Evolutionary conservation across 371 early-diverging fungal species (phyloP).

Genomic region (Mortierella sp.): DNA sequence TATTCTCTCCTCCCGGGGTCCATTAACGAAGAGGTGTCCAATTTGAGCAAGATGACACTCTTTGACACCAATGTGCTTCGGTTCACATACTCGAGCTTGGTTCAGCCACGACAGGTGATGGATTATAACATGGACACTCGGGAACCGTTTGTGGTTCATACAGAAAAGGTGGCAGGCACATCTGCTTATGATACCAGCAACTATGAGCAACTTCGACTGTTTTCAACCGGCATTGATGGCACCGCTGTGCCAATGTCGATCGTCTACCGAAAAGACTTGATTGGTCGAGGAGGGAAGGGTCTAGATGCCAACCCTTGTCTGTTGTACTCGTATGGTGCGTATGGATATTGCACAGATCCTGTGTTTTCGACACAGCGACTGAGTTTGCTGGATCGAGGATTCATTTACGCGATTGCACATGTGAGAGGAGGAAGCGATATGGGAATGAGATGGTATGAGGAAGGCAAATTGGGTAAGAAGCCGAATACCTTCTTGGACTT

Average conservation of each 20-base stretch:
- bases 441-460: slow-evolving; percentile 70
- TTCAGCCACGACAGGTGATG: slow-evolving; percentile 66
- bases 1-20: slow-evolving; percentile 57
- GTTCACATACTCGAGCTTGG: slow-evolving; percentile 65
- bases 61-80: slow-evolving; percentile 53
- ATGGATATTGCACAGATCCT: slow-evolving; percentile 64
- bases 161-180: slow-evolving; percentile 57
- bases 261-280: slow-evolving; percentile 61
- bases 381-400: slow-evolving; percentile 67
- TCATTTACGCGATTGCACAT: slow-evolving; percentile 73
- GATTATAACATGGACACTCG: slow-evolving; percentile 66
- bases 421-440: slow-evolving; percentile 71
- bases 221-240: slow-evolving; percentile 64
- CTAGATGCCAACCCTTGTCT: slow-evolving; percentile 60
- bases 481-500: slow-evolving; percentile 71
- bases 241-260: slow-evolving; percentile 67
- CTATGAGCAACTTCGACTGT: slow-evolving; percentile 55
- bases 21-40: slow-evolving; percentile 61
- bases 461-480: slow-evolving; percentile 68
- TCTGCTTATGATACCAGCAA: slow-evolving; percentile 47
- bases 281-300: slow-evolving; percentile 43
- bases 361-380: slow-evolving; percentile 61
- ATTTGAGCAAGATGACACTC: slow-evolving; percentile 52
- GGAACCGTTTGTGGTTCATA: slow-evolving; percentile 57
- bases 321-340: slow-evolving; percentile 68